A percentile compares a stretch with the other conserved stretches of the same genome.
Evolutionary conservation across 345 rosid species (phyloP).

Genomic region (Murraya paniculata): DNA sequence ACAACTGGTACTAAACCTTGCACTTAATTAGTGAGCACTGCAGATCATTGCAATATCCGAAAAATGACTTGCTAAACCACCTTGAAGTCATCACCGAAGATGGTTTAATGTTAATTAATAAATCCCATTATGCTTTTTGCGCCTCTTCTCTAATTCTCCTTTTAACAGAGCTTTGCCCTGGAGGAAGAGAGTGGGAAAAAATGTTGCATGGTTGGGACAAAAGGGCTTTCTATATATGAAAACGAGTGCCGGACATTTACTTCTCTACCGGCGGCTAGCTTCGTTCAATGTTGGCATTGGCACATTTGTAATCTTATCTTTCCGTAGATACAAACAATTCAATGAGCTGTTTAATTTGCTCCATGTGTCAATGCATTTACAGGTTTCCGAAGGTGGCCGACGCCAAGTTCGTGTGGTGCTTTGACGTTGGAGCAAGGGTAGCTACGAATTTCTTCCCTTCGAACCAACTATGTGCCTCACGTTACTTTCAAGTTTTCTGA

Average conservation of each 20-base stretch:
- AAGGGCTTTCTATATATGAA: conserved; percentile 26
- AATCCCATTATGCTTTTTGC: too few relatives aligned
- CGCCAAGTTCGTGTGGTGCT: conserved; percentile 8
- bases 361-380: background rate
- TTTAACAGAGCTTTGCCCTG: conserved; percentile 21
- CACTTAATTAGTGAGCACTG: too few relatives aligned
- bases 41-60: too few relatives aligned
- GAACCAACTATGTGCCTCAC: conserved; percentile 24
- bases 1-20: too few relatives aligned
- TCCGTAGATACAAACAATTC: background rate
- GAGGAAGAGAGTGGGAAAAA: conserved; percentile 7
- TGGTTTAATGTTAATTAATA: background rate
- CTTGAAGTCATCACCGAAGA: too few relatives aligned
- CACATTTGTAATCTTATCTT: background rate
- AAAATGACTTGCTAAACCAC: too few relatives aligned
- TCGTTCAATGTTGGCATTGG: background rate
- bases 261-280: conserved; percentile 20
- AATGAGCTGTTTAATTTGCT: background rate
- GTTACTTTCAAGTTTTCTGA: conserved; percentile 15
- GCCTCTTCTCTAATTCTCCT: too few relatives aligned
- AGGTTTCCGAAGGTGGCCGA: conserved; percentile 29
- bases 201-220: conserved; percentile 11
- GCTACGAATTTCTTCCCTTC: conserved; percentile 15
- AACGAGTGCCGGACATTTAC: conserved; percentile 24
- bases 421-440: conserved; percentile 19